Conservation (phyloP, 2,329 filamentous ascomycete genomes). For the Claviceps africana region DNA sequence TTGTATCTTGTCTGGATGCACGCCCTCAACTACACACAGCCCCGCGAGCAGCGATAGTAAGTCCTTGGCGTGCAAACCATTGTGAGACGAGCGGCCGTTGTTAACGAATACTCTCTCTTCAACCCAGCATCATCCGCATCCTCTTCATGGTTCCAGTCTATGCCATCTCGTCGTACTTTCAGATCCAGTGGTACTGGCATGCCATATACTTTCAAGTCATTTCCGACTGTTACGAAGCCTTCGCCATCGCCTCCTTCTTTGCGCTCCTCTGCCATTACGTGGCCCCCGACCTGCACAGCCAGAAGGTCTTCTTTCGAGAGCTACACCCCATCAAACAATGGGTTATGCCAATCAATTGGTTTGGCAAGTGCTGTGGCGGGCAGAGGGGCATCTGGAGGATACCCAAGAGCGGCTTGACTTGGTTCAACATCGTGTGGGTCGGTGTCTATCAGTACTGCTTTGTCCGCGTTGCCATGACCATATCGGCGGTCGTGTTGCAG, state of each 20-base stretch:
- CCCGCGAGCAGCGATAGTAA: conserved; percentile 44
- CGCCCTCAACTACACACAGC: conserved; percentile 46
- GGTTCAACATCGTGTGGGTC: conserved; percentile 81
- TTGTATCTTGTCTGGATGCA: conserved; percentile 45
- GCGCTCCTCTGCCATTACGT: conserved; percentile 69
- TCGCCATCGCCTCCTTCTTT: conserved; percentile 80
- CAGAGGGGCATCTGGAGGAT: conserved; percentile 55
- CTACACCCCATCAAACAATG: conserved; percentile 53
- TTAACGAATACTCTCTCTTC: not conserved
- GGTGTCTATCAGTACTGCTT: conserved; percentile 79
- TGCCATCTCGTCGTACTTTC: conserved; percentile 57
- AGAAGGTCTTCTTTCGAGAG: conserved; percentile 67
- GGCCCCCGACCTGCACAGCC: conserved; percentile 60
- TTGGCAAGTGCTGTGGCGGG: conserved; percentile 57
- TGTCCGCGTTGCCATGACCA: conserved; percentile 64
- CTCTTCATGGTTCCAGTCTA: conserved; percentile 82
- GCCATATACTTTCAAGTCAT: conserved; percentile 71
- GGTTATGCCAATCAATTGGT: conserved; percentile 60
- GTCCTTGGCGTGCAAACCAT: conserved; percentile 7
- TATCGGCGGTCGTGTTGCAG: conserved; percentile 62
- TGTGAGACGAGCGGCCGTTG: not conserved
- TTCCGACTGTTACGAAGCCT: conserved; percentile 78
- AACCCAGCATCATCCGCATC: conserved; percentile 68
- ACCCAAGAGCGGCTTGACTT: conserved; percentile 70
- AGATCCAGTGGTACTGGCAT: conserved; percentile 60